These are phyloP conservation scores for Myrica gale DNA, from an alignment of 306 rosid species.

Conservation along the genomic window DNA sequence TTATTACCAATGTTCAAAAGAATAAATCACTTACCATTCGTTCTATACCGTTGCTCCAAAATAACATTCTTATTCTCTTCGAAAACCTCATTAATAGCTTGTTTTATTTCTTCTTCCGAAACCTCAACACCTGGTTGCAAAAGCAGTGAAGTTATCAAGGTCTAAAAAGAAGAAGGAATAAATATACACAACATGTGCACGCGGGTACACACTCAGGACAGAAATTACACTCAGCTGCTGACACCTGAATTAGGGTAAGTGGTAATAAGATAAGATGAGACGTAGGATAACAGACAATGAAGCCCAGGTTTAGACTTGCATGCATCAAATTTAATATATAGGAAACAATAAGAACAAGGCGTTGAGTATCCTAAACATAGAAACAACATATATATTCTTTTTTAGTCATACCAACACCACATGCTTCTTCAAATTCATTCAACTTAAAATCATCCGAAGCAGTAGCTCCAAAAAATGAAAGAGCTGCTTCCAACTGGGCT, in stretches of 20 bases:
- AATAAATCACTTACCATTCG: slow-evolving; percentile 50
- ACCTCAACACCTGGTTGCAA: slow-evolving; percentile 71
- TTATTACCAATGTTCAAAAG: slow-evolving; percentile 5
- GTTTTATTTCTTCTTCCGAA: slow-evolving; percentile 64
- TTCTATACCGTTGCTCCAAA: slow-evolving; percentile 72
- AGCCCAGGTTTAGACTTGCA: background rate
- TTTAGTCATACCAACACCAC: slow-evolving; percentile 80
- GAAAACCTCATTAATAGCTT: slow-evolving; percentile 59
- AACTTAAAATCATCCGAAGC: slow-evolving; percentile 51
- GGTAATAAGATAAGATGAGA: slow-evolving; percentile 11
- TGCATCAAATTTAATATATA: slow-evolving; percentile 1
- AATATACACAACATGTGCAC: background rate
- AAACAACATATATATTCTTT: background rate
- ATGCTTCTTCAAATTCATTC: slow-evolving; percentile 72
- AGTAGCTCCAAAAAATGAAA: slow-evolving; percentile 50
- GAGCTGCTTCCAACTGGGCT: slow-evolving; percentile 84
- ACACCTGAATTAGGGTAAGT: slow-evolving; percentile 13
- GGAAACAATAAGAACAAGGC: slow-evolving; percentile 6
- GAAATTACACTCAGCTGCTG: slow-evolving; percentile 1
- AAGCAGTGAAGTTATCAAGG: slow-evolving; percentile 16
- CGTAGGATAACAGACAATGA: slow-evolving; percentile 12
- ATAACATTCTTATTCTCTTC: slow-evolving; percentile 67
- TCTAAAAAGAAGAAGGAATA: background rate
- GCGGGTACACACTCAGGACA: background rate
- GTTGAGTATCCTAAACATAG: background rate